Percentiles rank a stretch among this genome's conserved stretches.
Evolutionary conservation across 2,329 filamentous ascomycete genomes (phyloP).

Genomic region (Fonsecaea pedrosoi): DNA sequence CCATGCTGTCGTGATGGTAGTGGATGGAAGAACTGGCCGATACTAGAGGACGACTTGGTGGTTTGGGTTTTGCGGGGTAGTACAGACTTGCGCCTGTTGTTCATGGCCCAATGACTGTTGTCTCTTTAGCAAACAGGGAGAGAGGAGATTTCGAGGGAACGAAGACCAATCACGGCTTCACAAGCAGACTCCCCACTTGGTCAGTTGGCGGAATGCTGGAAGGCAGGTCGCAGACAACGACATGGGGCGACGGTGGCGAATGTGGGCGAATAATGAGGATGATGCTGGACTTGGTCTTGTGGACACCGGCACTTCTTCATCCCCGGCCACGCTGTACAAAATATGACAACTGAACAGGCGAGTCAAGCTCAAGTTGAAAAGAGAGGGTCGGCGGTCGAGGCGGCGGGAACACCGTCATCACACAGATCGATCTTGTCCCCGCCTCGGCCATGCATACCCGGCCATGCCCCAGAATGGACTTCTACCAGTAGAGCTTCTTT

Average conservation of each 20-base stretch:
- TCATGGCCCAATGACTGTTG: not conserved
- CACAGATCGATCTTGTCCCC: constrained; percentile 35
- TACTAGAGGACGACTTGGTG: not conserved
- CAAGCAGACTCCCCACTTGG: not conserved
- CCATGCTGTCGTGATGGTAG: not conserved
- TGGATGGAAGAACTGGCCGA: not conserved
- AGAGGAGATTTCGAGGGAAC: not conserved
- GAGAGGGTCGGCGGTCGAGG: not conserved
- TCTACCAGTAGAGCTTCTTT: not conserved
- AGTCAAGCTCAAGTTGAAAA: not conserved
- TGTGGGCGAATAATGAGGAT: not conserved
- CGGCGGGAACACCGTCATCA: constrained; percentile 32
- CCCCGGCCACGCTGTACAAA: not conserved
- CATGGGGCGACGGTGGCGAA: not conserved
- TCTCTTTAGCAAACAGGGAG: constrained; percentile 8
- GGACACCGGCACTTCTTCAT: not conserved
- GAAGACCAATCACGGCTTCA: not conserved
- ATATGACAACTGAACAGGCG: too few species aligned
- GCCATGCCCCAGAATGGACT: not conserved
- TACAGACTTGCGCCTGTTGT: not conserved
- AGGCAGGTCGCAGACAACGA: not conserved
- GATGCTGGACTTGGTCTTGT: not conserved
- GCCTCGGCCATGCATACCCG: constrained; percentile 12
- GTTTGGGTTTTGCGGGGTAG: constrained; percentile 4
- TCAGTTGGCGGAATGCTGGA: not conserved